Conservation (phyloP, 495 filamentous ascomycete genomes). For the Podospora comata region DNA sequence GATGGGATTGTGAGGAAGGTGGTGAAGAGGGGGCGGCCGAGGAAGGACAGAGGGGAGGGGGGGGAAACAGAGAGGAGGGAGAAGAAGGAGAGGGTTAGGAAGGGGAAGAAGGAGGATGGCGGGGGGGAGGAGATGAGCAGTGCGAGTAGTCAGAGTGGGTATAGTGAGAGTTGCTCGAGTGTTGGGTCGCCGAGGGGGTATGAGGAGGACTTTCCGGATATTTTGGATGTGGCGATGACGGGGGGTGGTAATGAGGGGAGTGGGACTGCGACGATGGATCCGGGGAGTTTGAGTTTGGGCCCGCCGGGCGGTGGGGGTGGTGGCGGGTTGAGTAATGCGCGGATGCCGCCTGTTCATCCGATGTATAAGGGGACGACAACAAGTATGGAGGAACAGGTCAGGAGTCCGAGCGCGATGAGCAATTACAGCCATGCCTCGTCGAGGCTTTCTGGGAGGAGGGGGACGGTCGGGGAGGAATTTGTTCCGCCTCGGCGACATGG, state of each 20-base stretch:
- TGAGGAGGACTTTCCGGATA: slow-evolving; percentile 40
- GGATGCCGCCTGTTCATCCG: slow-evolving; percentile 32
- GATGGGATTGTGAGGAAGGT: slow-evolving; percentile 69
- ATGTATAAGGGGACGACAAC: background rate
- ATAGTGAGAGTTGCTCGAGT: slow-evolving; percentile 44
- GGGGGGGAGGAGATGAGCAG: slow-evolving; percentile 43
- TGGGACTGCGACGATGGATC: slow-evolving; percentile 37
- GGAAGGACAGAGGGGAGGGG: slow-evolving; percentile 48
- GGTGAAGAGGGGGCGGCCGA: slow-evolving; percentile 49
- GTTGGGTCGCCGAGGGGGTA: slow-evolving; percentile 46
- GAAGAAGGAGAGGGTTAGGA: slow-evolving; percentile 56
- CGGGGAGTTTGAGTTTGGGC: slow-evolving; percentile 30
- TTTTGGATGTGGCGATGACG: slow-evolving; percentile 45
- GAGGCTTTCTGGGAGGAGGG: slow-evolving; percentile 2
- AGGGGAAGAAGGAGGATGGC: slow-evolving; percentile 50
- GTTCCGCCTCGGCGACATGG: slow-evolving; percentile 20
- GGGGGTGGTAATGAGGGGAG: slow-evolving; percentile 7
- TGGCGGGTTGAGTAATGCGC: slow-evolving; percentile 32
- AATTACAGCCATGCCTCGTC: slow-evolving; percentile 31
- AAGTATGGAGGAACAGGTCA: background rate
- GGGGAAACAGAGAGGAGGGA: slow-evolving; percentile 57
- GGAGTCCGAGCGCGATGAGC: slow-evolving; percentile 38
- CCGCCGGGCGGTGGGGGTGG: no score
- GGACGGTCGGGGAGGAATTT: background rate
- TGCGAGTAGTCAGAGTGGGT: slow-evolving; percentile 43